Base-by-base conservation (phyloP, 139 green algal genomes). In the Raphidocelis subcapitata region DNA sequence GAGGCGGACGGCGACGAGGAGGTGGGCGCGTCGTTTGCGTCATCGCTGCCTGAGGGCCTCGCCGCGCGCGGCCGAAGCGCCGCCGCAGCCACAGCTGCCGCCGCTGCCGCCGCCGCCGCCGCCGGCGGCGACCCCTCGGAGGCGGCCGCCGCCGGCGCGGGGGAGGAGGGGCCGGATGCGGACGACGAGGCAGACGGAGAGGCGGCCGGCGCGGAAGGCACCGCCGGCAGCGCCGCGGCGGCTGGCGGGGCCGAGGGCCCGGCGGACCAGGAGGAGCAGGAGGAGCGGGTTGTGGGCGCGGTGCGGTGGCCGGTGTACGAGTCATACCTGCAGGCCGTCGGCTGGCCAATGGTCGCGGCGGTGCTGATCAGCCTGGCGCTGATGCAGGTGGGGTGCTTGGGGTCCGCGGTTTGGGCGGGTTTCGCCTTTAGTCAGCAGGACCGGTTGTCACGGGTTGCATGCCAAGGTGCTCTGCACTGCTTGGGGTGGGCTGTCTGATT, bases 331-430 rank as follows among this genome's bases (percentile, higher is more conserved):
- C n/a, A 8, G 0, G 80, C 82, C 37, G 82, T 87, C 0, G 89
- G 89, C 1, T 69, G 46, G 26, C 46, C 24, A 0, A 62, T 89
- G 65, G 73, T 75, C n/a, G 16, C 57, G 0, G 21, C 83, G 47
- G 82, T 92, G 24, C 35, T 93, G 51, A 18, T 71, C 18, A 87
- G 75, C 26, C 81, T 96, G 56, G 3, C 83, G 15, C 65, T 87
- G 23, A 96, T 96, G 91, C 90, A 93, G 82, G 85, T 83, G 55
- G 57, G 65, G 1, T 33, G 14, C 23, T 26, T 15, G 37, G 2
- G 5, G 29, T 33, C 20, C 28, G 14, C 28, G 54, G 55, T 0
- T 32, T 18, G 18, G 44, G 24, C 37, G 35, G 1, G 15, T 35
- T 23, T 46, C 54, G 51, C 67, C 26, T 51, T 54, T 12, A 15